phyloP scores from a whole-genome alignment of 306 rosid genomes.

The Pyrus bretschneideri region DNA sequence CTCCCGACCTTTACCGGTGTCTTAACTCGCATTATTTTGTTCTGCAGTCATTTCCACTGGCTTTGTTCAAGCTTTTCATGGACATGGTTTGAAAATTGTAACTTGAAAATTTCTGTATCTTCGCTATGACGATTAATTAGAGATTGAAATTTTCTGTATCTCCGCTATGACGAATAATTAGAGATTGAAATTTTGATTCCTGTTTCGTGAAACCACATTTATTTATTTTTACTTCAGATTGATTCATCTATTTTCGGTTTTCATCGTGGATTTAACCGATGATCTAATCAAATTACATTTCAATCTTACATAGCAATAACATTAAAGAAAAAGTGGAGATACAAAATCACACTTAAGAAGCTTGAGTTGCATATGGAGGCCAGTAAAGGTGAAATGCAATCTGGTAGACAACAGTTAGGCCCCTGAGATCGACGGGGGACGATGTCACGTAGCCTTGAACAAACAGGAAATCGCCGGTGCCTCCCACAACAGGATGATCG shows the following conservation, averaged over 20 bases:
- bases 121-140: background rate
- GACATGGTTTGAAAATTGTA: background rate
- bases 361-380: constrained; percentile 68
- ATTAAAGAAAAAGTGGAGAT: background rate
- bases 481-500: constrained; percentile 67
- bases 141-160: background rate
- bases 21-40: constrained; percentile 11
- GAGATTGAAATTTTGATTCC: background rate
- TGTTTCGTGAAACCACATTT: background rate
- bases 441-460: constrained; percentile 68
- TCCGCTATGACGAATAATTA: background rate
- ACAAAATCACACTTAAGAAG: background rate
- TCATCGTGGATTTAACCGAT: background rate
- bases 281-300: background rate
- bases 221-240: background rate
- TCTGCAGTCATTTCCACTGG: constrained; percentile 87
- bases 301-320: background rate
- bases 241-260: too few relatives aligned
- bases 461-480: constrained; percentile 67
- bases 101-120: background rate
- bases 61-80: constrained; percentile 27
- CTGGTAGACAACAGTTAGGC: constrained; percentile 48
- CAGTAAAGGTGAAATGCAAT: constrained; percentile 63
- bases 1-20: background rate
- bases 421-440: constrained; percentile 42